Base-by-base conservation (phyloP, 208 protist species). In the Herpetomonas samuelpessoai region DNA sequence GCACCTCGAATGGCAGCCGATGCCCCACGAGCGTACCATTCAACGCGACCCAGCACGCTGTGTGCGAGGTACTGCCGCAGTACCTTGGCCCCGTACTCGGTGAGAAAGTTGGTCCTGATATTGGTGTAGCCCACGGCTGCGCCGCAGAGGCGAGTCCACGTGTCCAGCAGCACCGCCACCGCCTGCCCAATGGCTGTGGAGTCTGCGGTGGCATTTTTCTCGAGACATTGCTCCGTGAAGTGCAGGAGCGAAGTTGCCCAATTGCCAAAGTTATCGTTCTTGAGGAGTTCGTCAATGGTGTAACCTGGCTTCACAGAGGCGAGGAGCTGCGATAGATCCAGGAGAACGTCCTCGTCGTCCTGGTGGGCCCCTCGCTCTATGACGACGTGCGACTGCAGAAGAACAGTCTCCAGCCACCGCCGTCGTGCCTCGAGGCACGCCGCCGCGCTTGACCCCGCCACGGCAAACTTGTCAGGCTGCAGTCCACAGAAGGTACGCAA, bases 301-400 rank as follows among this genome's bases (percentile, higher is more conserved):
- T 75, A 82, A 53, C 75, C 81, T 6, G 76, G 81, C 68, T 88
- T 88, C 3, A 88, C 57, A 22, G 77, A 64, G 53, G 79, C 83
- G n/a, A 88, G 55, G 10, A 85, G 60, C 0, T 71, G 57, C 41
- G 72, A 68, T 46, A 84, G 82, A 6, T 46, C 49, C 10, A 53
- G 22, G 14, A 64, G 68, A 19, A 65, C 68, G 21, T 70, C 76
- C 63, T 65, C 74, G 35, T 57, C 71, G 10, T 81, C 76, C 16
- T 81, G 58, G 55, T 86, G 76, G 29, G 59, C 26, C 44, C 45
- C 54, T 25, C 62, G 58, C 55, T 81, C 61, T 74, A 91, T 83
- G 22, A 85, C 64, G 0, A 74, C 54, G 16, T 83, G 60, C 18
- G 77, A 83, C 51, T 83, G 74, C 63, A 67, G 59, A 44, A 91